phyloP scores from a whole-genome alignment of 306 rosid species.

The Dalbergia cultrata region DNA sequence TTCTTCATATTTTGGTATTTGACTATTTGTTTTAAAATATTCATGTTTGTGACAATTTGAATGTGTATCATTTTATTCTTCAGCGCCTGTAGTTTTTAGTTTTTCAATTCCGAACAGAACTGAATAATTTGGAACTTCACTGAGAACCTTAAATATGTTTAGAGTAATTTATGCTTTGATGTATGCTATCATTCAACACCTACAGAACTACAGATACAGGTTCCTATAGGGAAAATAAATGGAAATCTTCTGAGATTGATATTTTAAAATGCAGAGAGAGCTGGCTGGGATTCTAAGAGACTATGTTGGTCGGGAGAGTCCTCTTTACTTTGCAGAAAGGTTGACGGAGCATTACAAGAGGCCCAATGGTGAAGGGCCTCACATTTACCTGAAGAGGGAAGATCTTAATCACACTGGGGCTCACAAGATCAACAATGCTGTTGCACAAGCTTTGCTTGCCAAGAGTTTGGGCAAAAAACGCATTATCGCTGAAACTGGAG shows the following conservation, averaged over 20 bases:
- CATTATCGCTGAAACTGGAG: slow-evolving; percentile 97
- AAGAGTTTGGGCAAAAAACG: slow-evolving; percentile 86
- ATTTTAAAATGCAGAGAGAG: slow-evolving; percentile 68
- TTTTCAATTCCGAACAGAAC: neutral
- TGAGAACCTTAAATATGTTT: neutral
- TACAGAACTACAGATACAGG: neutral
- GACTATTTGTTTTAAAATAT: neutral
- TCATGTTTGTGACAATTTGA: neutral
- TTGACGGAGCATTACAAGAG: slow-evolving; percentile 86
- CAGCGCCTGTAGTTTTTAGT: neutral
- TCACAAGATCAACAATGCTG: slow-evolving; percentile 95
- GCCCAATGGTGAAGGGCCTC: slow-evolving; percentile 89
- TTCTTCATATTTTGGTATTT: slow-evolving; percentile 26
- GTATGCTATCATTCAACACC: slow-evolving; percentile 9
- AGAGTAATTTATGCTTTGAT: neutral
- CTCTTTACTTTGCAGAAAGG: slow-evolving; percentile 96
- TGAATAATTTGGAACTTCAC: slow-evolving; percentile 22
- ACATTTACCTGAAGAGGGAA: slow-evolving; percentile 90
- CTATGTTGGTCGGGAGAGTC: slow-evolving; percentile 95
- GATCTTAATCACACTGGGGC: slow-evolving; percentile 99
- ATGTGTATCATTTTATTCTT: slow-evolving; percentile 22
- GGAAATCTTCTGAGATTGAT: slow-evolving; percentile 36
- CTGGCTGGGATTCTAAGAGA: slow-evolving; percentile 82
- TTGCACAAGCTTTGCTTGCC: slow-evolving; percentile 96
- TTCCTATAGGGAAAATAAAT: neutral